Evolutionary conservation across 345 rosid species (phyloP).

Genomic region (Brassica rapa): DNA sequence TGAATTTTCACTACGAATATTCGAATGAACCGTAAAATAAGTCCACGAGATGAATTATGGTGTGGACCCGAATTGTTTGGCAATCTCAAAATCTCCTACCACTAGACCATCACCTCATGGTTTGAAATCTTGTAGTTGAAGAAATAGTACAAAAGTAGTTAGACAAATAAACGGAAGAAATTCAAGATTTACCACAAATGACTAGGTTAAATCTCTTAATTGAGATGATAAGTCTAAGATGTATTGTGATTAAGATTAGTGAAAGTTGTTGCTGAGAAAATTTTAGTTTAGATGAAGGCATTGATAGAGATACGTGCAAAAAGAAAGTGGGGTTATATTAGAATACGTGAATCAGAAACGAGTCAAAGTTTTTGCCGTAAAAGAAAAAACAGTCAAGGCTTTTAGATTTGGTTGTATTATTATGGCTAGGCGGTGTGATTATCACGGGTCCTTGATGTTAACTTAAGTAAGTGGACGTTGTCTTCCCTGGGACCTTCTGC

Average conservation of each 20-base stretch:
- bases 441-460: conserved; percentile 39
- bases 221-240: neutral
- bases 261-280: neutral
- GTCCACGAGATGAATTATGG: no score
- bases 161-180: neutral
- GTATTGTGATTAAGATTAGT: neutral
- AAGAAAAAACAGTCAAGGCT: conserved; percentile 38
- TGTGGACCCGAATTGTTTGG: no score
- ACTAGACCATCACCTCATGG: no score
- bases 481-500: conserved; percentile 30
- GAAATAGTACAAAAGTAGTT: neutral
- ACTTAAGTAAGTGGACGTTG: conserved; percentile 41
- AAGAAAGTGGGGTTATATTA: conserved; percentile 17
- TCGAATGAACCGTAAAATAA: no score
- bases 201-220: neutral
- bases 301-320: conserved; percentile 24
- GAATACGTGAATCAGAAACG: conserved; percentile 19
- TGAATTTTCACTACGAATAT: no score
- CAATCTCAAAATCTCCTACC: no score
- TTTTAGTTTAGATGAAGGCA: neutral
- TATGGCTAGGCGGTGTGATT: conserved; percentile 14
- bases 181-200: neutral
- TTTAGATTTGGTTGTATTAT: conserved; percentile 35
- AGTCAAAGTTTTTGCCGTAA: conserved; percentile 41
- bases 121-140: neutral